Percentiles rank a stretch among this genome's conserved stretches.
Evolutionary conservation across 2,329 filamentous ascomycete genomes (phyloP).

Genomic region (Chrysosporium queenslandicum): DNA sequence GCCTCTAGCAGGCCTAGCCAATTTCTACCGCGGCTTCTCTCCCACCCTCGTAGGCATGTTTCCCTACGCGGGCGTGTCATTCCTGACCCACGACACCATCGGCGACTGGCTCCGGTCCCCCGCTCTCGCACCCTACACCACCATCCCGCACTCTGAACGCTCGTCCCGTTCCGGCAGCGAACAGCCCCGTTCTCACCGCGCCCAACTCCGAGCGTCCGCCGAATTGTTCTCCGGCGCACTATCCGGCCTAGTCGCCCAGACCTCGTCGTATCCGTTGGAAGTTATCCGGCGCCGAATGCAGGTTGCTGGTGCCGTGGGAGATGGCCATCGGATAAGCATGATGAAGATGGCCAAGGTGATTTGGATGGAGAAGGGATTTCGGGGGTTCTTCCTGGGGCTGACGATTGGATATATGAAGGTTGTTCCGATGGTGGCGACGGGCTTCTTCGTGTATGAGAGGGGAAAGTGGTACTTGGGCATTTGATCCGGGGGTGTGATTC

Average conservation of each 20-base stretch:
- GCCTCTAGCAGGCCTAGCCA: constrained; percentile 60
- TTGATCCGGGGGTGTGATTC: constrained; percentile 25
- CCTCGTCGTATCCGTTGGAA: constrained; percentile 85
- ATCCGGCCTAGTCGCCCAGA: constrained; percentile 83
- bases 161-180: constrained; percentile 27
- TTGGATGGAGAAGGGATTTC: constrained; percentile 60
- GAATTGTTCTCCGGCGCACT: constrained; percentile 75
- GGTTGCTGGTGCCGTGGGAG: constrained; percentile 85
- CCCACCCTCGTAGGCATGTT: constrained; percentile 91
- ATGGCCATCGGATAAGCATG: constrained; percentile 69
- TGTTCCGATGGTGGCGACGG: constrained; percentile 72
- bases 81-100: constrained; percentile 85
- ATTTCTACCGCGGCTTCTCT: constrained; percentile 92
- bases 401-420: constrained; percentile 94
- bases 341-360: constrained; percentile 69
- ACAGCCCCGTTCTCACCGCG: constrained; percentile 47
- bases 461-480: constrained; percentile 57
- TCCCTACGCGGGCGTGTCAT: constrained; percentile 90
- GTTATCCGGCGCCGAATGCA: constrained; percentile 91
- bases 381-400: constrained; percentile 84
- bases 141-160: constrained; percentile 50
- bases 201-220: constrained; percentile 70
- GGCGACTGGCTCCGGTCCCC: constrained; percentile 72
- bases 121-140: constrained; percentile 60
- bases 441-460: constrained; percentile 59